These are phyloP conservation scores for Alnus rubra DNA, from an alignment of 306 rosid species.

Conservation along the genomic window DNA sequence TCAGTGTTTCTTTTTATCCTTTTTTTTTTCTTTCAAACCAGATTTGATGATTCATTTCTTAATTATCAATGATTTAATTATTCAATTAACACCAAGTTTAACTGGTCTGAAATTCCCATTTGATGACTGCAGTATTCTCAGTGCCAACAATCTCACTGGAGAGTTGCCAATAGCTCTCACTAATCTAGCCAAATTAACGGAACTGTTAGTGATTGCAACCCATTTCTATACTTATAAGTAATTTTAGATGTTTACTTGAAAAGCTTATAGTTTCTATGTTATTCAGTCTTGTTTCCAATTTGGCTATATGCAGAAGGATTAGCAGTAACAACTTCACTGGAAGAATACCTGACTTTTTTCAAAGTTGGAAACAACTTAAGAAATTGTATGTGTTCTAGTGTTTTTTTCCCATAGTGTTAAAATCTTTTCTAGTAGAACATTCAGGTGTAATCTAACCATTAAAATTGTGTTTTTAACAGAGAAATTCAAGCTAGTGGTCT, in stretches of 20 bases:
- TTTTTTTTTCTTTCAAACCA: not conserved
- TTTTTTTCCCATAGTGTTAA: not conserved
- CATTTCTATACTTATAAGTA: not conserved
- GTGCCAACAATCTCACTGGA: conserved; percentile 29
- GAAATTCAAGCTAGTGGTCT: conserved; percentile 40
- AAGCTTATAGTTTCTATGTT: not conserved
- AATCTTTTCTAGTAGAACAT: not conserved
- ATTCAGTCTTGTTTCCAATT: no score
- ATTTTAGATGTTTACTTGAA: not conserved
- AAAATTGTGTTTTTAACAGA: conserved; percentile 8
- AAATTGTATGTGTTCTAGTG: not conserved
- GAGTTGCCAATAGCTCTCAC: conserved; percentile 17
- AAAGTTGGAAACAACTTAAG: conserved; percentile 15
- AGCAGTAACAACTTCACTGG: conserved; percentile 44
- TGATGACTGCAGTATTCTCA: conserved; percentile 18
- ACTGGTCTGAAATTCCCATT: not conserved
- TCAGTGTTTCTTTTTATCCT: not conserved
- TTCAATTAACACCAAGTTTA: not conserved
- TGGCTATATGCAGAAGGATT: conserved; percentile 20
- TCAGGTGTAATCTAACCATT: not conserved
- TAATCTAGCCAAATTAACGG: not conserved
- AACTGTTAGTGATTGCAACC: conserved; percentile 7
- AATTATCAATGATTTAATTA: no score
- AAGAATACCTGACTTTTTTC: conserved; percentile 32
- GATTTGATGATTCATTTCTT: not conserved